Evolutionary conservation across 208 protist genomes (phyloP).

Genomic region (Leishmania lainsoni): DNA sequence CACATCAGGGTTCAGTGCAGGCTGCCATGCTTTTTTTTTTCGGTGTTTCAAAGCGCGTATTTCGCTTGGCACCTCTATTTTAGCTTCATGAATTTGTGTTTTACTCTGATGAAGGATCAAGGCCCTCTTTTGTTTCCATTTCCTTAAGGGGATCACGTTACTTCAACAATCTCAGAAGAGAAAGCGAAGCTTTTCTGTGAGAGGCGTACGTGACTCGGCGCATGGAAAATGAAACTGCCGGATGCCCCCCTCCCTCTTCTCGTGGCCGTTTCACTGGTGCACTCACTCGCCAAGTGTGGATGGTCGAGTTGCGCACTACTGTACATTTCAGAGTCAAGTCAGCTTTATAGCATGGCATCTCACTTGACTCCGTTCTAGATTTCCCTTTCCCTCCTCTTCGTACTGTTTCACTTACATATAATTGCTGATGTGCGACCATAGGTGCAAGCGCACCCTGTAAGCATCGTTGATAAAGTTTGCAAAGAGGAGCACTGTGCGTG

Average conservation of each 20-base stretch:
- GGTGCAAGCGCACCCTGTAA: background rate
- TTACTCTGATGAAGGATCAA: background rate
- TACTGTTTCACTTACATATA: background rate
- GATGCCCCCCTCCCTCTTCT: background rate
- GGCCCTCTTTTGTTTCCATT: background rate
- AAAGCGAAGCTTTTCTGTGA: background rate
- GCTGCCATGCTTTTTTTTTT: background rate
- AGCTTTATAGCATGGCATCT: background rate
- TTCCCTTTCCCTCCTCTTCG: background rate
- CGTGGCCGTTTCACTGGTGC: background rate
- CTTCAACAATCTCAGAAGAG: background rate
- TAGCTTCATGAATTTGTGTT: background rate
- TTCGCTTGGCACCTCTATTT: background rate
- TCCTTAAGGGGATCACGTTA: background rate
- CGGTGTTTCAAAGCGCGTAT: background rate
- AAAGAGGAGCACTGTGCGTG: background rate
- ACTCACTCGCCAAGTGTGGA: background rate
- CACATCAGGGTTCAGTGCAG: background rate
- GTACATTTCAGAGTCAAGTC: background rate
- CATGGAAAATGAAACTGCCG: background rate
- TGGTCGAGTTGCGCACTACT: background rate
- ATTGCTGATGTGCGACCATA: background rate
- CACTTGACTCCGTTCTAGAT: background rate
- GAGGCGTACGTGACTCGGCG: background rate
- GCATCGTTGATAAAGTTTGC: background rate